Evolutionary conservation across 345 rosid genomes (phyloP), one percentile per base, ranked within the genome.

Genomic region (Fremontodendron californicum): DNA sequence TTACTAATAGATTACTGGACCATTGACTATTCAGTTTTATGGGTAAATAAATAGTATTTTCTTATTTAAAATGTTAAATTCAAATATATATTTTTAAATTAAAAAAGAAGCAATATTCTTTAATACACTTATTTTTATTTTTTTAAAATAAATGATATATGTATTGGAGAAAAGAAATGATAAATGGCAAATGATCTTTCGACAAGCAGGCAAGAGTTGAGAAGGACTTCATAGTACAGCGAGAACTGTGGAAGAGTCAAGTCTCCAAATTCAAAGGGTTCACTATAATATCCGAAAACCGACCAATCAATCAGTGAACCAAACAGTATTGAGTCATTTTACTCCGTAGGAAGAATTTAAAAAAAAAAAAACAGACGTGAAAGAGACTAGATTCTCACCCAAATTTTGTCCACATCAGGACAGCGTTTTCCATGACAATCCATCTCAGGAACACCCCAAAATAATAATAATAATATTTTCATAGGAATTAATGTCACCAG

Each of bases 401-500:
- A 21, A 55, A 9, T 8, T 55, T 21, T 21, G 16, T 58, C 33
- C 18, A 10, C 0, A 23, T n/a, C n/a, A n/a, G 29, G 9, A 57
- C 62, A 23, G 2, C 35, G 18, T 58, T 58, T 25, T 11, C 18
- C 63, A 57, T 57, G 62, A 23, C 13, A 3, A 10, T 2, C 31
- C 31, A 37, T 0, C 40, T 37, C 35, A 68, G 94, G 89, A 9
- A 5, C 40, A 3, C 16, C 6, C 25, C 57, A 0, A 18, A 51
- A 51, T 4, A 49, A 51, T 18, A 18, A 51, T 5, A n/a, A n/a
- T n/a, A n/a, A n/a, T n/a, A n/a, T n/a, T n/a, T 92, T 21, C 60
- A 54, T n/a, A 54, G 12, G 60, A 21, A n/a, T 7, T n/a, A 12
- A 21, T 27, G 6, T n/a, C n/a, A n/a, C n/a, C n/a, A n/a, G n/a